Evolutionary conservation across 805 yeast genomes (phyloP).

Genomic region (Blastobotrys chiropterorum): DNA sequence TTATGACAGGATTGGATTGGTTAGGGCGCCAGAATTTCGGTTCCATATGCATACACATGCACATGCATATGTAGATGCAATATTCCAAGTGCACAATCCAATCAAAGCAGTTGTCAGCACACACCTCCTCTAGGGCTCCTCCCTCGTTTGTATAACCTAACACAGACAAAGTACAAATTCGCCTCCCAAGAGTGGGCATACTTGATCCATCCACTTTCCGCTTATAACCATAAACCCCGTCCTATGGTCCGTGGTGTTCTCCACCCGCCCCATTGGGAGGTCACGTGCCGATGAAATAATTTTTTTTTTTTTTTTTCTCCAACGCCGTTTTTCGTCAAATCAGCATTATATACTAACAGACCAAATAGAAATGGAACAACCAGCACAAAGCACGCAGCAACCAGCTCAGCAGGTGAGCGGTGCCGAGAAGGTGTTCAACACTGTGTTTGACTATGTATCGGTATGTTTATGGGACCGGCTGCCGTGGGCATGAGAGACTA

Average conservation of each 20-base stretch:
- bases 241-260: background rate
- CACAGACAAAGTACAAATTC: no score
- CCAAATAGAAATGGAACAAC: background rate
- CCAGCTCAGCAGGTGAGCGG: background rate
- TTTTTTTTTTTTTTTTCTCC: background rate
- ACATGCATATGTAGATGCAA: no score
- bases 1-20: no score
- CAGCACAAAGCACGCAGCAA: background rate
- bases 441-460: background rate
- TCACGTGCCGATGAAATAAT: background rate
- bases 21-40: no score
- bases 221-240: background rate
- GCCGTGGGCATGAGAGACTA: conserved; percentile 14
- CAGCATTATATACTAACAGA: background rate
- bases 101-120: no score
- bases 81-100: no score
- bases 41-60: no score
- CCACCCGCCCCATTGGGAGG: background rate
- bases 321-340: background rate
- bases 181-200: no score
- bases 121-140: no score
- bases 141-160: no score
- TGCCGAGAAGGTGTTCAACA: background rate
- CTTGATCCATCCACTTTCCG: background rate
- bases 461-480: conserved; percentile 10